Base-by-base conservation (phyloP, 169 alveolate species). In the Blepharisma undulans region DNA sequence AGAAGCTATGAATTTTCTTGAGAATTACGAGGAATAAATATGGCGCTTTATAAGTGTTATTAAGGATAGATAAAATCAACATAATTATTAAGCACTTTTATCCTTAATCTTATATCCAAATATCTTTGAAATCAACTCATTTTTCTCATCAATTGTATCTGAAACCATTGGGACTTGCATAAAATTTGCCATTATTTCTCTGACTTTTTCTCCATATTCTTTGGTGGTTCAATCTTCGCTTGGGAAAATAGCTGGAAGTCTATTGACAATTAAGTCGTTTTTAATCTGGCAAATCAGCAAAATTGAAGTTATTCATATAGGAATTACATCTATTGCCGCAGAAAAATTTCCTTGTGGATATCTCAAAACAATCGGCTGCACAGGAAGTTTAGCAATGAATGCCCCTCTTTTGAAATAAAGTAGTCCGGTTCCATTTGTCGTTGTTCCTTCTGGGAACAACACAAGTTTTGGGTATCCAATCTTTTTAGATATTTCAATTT, bases 371-470 rank as follows among this genome's bases (percentile, higher is more conserved):
- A 93, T 76, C 6, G 98, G 98, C 59, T 84, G 92, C 48, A 97
- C 93, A 4, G 97, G 95, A 0, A 92, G 48, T 22, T 91, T 89
- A 18, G 94, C 88, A 25, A 84, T 82, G 91, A 97, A 97, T 18
- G 96, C 98, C 29, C 98, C 98, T 92, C 79, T 94, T 88, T 96
- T 95, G 89, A 97, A 97, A 48, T 87, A 92, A 19, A 95, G 34
- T 21, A 96, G 81, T 77, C 91, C 88, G 27, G 87, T 91, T 18
- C 97, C 97, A 88, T 95, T 95, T 14, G 97, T 87, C 18, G 98
- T 96, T 0, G 97, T 95, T 59, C 98, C 98, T 92, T 97, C 98
- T 16, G 98, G 97, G 81, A 97, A 96, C 1, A 96, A 59, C n/a
- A 89, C 90, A 21, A 95, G 87, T 22, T 88, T 88, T 1, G 92